Base-by-base conservation (phyloP, 345 rosid species). In the Gossypium ekmanianum region DNA sequence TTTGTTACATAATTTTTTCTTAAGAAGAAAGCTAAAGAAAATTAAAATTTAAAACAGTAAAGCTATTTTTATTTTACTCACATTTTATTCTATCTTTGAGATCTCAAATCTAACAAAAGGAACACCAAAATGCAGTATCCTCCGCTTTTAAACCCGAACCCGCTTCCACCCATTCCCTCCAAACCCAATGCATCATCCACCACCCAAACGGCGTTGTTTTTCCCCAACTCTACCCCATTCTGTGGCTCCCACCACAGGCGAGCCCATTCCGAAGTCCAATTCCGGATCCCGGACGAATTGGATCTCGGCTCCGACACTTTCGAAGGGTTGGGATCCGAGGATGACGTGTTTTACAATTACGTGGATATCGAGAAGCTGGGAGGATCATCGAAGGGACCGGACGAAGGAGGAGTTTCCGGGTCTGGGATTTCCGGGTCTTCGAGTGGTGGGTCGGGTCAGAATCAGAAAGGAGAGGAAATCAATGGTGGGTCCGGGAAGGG, bases 351-450 rank as follows among this genome's bases (percentile, higher is more conserved):
- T 73, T 85, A 83, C 70, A 87, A 90, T 20, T 93, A 87, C 86
- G 87, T 93, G 89, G 94, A 91, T 83, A 87, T 90, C 14, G 97
- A 93, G 77, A 88, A 88, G 69, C 79, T 94, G n/a, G 96, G 94
- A 82, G 88, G 82, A 79, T 86, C 83, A 61, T 72, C 80, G 68
- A 85, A 84, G 81, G 83, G 51, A 8, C 18, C 52, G 9, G 20
- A 43, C 16, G 71, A 72, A 44, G 52, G 50, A 55, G 29, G 52
- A 5, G 65, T 52, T 7, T 81, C 78, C n/a, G 87, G 77, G n/a
- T 79, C 80, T 11, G 29, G 29, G 29, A 27, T 27, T 7, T 81
- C 78, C n/a, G 87, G 77, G n/a, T 79, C 80, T 11, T 77, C 84
- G 39, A 67, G 39, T 47, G 39, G 18, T 67, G 71, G 56, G 41